These are phyloP conservation scores for Porodaedalea pini DNA, from an alignment of 1,284 basidiomycete genomes.

Conservation along the genomic window DNA sequence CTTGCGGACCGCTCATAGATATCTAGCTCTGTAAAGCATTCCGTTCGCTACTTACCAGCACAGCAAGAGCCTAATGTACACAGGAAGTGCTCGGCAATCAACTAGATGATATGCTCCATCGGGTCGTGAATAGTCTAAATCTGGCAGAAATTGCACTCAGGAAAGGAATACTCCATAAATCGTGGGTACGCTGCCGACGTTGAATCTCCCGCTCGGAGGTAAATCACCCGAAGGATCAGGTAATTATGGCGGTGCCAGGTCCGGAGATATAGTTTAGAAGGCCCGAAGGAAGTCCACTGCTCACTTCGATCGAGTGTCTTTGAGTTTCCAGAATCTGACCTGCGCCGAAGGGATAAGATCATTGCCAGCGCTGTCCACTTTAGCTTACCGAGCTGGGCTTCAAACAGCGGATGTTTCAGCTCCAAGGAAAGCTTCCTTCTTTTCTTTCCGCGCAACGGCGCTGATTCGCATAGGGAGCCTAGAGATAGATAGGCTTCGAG, in stretches of 20 bases:
- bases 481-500: neutral
- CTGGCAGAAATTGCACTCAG: neutral
- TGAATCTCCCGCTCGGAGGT: neutral
- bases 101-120: neutral
- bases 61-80: neutral
- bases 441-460: neutral
- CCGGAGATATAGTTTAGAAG: conserved; percentile 1
- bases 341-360: neutral
- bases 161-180: neutral
- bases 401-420: neutral
- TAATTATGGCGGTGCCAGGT: neutral
- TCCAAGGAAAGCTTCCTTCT: neutral
- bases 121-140: neutral
- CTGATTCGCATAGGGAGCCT: neutral
- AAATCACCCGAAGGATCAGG: conserved; percentile 3
- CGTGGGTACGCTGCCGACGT: neutral
- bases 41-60: conserved; percentile 5
- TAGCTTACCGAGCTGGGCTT: neutral
- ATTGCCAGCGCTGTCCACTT: neutral
- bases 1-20: neutral
- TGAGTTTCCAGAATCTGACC: neutral
- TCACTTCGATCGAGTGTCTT: neutral
- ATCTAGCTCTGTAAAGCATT: neutral
- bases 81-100: conserved; percentile 6
- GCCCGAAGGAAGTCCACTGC: neutral